phyloP scores from a whole-genome alignment of 1,139 yeast genomes.

The Sugiyamaella neomexicana region DNA sequence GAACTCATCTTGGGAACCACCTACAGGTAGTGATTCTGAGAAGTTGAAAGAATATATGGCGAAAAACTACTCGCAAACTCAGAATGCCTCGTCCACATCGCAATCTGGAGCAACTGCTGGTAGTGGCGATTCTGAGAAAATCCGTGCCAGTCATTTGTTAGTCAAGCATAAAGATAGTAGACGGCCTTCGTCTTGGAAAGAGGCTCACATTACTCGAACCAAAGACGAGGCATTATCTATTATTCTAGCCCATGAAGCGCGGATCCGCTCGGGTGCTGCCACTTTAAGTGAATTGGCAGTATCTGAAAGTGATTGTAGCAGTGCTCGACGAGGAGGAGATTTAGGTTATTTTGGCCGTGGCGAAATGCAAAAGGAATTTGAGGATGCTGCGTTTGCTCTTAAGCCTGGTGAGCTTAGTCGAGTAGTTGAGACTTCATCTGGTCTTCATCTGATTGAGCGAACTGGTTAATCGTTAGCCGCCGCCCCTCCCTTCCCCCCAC shows the following conservation, averaged over 20 bases:
- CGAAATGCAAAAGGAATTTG: constrained; percentile 94
- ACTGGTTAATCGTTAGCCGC: constrained; percentile 53
- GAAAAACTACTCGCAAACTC: constrained; percentile 34
- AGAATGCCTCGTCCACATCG: constrained; percentile 26
- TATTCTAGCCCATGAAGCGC: constrained; percentile 57
- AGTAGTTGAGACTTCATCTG: constrained; percentile 86
- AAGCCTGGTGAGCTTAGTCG: constrained; percentile 83
- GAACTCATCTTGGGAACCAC: constrained; percentile 90
- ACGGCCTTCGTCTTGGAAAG: constrained; percentile 91
- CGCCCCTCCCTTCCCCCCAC: too few relatives aligned
- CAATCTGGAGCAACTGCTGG: constrained; percentile 13
- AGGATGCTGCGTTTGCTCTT: constrained; percentile 78
- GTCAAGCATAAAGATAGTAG: constrained; percentile 82
- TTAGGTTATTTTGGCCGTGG: constrained; percentile 86
- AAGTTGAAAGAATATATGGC: constrained; percentile 59
- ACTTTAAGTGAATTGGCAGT: constrained; percentile 71
- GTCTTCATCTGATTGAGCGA: constrained; percentile 84
- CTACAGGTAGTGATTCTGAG: constrained; percentile 72
- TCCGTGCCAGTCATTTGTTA: constrained; percentile 72
- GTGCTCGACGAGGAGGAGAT: constrained; percentile 88
- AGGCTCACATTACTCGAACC: constrained; percentile 67
- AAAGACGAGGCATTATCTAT: constrained; percentile 82
- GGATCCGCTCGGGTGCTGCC: constrained; percentile 68
- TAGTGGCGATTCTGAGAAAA: constrained; percentile 43
- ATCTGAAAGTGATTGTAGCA: constrained; percentile 85